phyloP scores from a whole-genome alignment of 1,284 basidiomycete species.

The Ustilago lituana region DNA sequence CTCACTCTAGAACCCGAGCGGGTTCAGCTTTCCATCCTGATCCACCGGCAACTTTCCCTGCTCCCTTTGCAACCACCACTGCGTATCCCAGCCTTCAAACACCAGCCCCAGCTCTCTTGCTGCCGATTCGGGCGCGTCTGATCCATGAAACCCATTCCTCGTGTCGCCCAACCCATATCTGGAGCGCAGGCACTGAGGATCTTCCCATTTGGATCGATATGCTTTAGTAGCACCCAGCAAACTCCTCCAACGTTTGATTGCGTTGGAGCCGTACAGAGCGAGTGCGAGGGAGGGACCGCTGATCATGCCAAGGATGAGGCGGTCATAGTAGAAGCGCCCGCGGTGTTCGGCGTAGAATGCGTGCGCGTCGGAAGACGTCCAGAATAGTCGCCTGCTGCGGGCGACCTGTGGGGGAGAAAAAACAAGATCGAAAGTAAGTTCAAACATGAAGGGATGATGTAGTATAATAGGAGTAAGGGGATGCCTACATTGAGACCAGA shows the following conservation, averaged over 20 bases:
- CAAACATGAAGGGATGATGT: neutral
- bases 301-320: slow-evolving; percentile 61
- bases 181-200: slow-evolving; percentile 45
- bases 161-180: slow-evolving; percentile 63
- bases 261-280: slow-evolving; percentile 56
- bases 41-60: slow-evolving; percentile 18
- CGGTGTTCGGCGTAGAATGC: slow-evolving; percentile 63
- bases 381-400: slow-evolving; percentile 49
- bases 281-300: slow-evolving; percentile 59
- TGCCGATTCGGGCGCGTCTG: slow-evolving; percentile 37
- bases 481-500: slow-evolving; percentile 22
- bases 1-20: slow-evolving; percentile 23
- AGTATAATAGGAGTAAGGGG: neutral
- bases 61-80: slow-evolving; percentile 52
- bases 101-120: slow-evolving; percentile 45
- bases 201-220: slow-evolving; percentile 57
- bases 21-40: slow-evolving; percentile 17
- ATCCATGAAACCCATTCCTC: slow-evolving; percentile 64
- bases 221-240: slow-evolving; percentile 65
- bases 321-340: slow-evolving; percentile 64
- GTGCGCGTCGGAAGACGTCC: slow-evolving; percentile 59
- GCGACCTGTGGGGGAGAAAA: slow-evolving; percentile 28
- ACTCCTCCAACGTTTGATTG: slow-evolving; percentile 54
- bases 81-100: slow-evolving; percentile 55
- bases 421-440: neutral